A percentile compares a stretch with the other conserved stretches of the same genome.
phyloP scores from a whole-genome alignment of 2,329 filamentous ascomycete genomes.

The Pseudogymnoascus sp. region DNA sequence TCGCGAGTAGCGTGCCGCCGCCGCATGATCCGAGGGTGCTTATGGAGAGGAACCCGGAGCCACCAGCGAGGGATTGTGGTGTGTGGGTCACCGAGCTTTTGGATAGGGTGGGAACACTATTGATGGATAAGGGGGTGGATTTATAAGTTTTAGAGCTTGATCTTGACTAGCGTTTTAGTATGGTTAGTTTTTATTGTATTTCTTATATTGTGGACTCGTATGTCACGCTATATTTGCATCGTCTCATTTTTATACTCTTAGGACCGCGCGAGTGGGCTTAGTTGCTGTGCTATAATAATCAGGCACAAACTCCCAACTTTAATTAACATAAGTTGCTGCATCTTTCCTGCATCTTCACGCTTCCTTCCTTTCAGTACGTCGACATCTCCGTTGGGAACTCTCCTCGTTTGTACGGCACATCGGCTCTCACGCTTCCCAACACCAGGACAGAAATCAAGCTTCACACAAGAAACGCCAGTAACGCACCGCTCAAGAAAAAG shows the following conservation, averaged over 20 bases:
- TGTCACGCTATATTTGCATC: not conserved
- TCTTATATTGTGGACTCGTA: not conserved
- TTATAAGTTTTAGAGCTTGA: not conserved
- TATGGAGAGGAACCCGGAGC: not conserved
- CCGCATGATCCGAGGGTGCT: conserved; percentile 2
- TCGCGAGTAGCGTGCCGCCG: not conserved
- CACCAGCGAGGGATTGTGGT: not conserved
- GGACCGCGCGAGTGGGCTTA: not conserved
- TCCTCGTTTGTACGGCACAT: not conserved
- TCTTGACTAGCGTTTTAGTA: not conserved
- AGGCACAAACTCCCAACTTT: not conserved
- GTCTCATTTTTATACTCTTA: not conserved
- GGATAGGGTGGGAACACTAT: not conserved
- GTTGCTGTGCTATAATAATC: not conserved
- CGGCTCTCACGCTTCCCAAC: not conserved
- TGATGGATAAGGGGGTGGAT: not conserved
- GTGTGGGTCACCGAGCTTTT: conserved; percentile 33
- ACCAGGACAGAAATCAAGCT: not conserved
- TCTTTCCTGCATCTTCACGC: not conserved
- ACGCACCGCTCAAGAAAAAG: not conserved
- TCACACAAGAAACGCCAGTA: not conserved
- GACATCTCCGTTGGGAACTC: not conserved
- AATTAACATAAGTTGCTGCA: not conserved
- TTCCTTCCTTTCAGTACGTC: not conserved
- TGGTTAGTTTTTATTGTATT: not conserved